phyloP scores from a whole-genome alignment of 2,329 filamentous ascomycete genomes.

The Monosporascus sp. region DNA sequence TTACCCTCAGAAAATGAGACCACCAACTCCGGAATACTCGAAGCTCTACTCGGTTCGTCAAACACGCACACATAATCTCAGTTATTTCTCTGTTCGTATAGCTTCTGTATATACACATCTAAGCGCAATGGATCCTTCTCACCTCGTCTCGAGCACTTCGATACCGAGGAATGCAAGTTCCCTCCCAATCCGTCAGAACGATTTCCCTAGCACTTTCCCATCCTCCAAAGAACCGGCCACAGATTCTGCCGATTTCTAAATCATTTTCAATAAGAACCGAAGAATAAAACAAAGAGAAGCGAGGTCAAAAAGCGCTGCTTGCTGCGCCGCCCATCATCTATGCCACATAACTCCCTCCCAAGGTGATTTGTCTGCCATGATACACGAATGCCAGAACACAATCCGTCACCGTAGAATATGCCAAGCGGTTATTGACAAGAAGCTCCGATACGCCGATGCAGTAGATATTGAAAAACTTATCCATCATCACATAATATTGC shows the following conservation, averaged over 20 bases:
- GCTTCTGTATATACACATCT: conserved; percentile 6
- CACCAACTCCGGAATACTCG: no score
- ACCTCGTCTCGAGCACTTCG: conserved; percentile 32
- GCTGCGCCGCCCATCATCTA: conserved; percentile 3
- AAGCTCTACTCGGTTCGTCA: no score
- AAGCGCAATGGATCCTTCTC: conserved; percentile 5
- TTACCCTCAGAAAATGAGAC: no score
- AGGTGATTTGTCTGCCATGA: background rate
- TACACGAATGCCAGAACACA: background rate
- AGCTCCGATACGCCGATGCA: background rate
- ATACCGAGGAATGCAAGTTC: conserved; percentile 23
- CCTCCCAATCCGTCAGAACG: conserved; percentile 7
- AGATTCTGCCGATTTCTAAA: background rate
- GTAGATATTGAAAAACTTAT: background rate
- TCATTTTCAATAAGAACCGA: background rate
- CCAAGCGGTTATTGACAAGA: background rate
- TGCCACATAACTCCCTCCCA: conserved; percentile 3
- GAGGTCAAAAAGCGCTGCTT: background rate
- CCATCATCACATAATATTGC: conserved; percentile 4
- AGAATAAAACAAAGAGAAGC: conserved; percentile 5
- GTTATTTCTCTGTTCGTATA: conserved; percentile 7
- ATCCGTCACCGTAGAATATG: background rate
- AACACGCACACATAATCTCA: background rate
- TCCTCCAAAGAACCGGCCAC: conserved; percentile 1
- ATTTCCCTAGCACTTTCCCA: conserved; percentile 13